Conservation (phyloP, 2,329 filamentous ascomycete genomes). For the Calonectria honghensis region DNA sequence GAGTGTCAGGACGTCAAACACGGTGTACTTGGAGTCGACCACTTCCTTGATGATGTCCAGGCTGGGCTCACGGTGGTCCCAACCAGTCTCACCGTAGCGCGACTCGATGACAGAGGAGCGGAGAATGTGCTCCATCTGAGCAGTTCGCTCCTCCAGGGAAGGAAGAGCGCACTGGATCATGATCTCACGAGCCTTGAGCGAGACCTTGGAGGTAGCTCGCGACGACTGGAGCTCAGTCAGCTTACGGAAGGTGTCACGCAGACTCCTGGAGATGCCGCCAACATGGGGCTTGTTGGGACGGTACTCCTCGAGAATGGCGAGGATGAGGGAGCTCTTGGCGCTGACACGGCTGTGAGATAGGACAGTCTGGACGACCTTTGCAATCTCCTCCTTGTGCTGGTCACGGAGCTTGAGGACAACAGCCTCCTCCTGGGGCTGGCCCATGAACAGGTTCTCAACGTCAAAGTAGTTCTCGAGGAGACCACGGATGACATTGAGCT, state of each 20-base stretch:
- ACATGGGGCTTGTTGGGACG: conserved; percentile 94
- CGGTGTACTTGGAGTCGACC: conserved; percentile 98
- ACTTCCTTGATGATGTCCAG: conserved; percentile 96
- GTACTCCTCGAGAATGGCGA: conserved; percentile 95
- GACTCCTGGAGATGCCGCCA: conserved; percentile 90
- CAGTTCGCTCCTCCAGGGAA: conserved; percentile 93
- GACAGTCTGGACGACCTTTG: conserved; percentile 89
- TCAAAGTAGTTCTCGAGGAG: conserved; percentile 89
- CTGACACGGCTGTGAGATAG: conserved; percentile 95
- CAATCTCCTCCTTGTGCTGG: conserved; percentile 94
- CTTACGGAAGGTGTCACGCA: conserved; percentile 87
- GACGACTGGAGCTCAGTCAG: conserved; percentile 88
- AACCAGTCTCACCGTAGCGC: conserved; percentile 97
- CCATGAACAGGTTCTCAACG: conserved; percentile 91
- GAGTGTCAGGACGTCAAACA: conserved; percentile 94
- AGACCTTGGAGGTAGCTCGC: conserved; percentile 91
- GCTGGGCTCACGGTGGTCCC: conserved; percentile 95
- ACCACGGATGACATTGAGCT: conserved; percentile 86
- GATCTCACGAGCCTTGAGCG: conserved; percentile 96
- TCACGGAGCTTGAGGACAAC: conserved; percentile 95
- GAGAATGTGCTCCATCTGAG: conserved; percentile 99
- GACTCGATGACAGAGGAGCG: conserved; percentile 96
- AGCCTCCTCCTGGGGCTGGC: conserved; percentile 92
- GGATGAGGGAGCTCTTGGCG: conserved; percentile 93
- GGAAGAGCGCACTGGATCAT: conserved; percentile 98